Evolutionary conservation across 23 red algal genomes (phyloP), one percentile per base, ranked within the genome.

Genomic region (Gracilaria domingensis): DNA sequence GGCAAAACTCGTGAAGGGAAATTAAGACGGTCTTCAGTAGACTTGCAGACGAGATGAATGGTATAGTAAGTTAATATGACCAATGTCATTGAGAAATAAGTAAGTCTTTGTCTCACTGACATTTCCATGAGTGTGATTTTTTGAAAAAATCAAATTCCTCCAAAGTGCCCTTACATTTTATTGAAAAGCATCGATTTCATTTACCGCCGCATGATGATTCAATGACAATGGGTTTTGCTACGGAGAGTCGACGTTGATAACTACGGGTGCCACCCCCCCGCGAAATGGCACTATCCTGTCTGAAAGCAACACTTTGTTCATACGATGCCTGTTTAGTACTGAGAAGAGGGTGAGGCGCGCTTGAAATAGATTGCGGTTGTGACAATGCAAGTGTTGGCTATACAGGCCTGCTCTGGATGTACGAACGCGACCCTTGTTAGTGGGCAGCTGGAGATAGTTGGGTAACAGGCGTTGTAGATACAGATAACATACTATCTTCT

Each of bases 191-290:
- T n/a, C n/a, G n/a, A n/a, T n/a, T n/a, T n/a, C n/a, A n/a, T n/a
- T n/a, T n/a, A n/a, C n/a, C n/a, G n/a, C n/a, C n/a, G n/a, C n/a
- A n/a, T n/a, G n/a, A n/a, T n/a, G n/a, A n/a, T n/a, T n/a, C n/a
- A n/a, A n/a, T n/a, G n/a, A n/a, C n/a, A n/a, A n/a, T n/a, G n/a
- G n/a, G n/a, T n/a, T n/a, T n/a, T n/a, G n/a, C n/a, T n/a, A n/a
- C n/a, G n/a, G n/a, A n/a, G 67, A 38, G 48, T 87, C 84, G 33
- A 75, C 48, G 35, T 87, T 87, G 30, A 87, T 87, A 23, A 87
- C 84, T 18, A 87, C 84, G 30, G 67, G 67, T 57, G 84, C 84
- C 42, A 87, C 67, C 21, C 45, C n/a, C 84, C 14, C 62, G 69
- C 8, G 53, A 73, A 49, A 60, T 75, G n/a, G 84, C 25, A 28